These are phyloP conservation scores for Flaveria sonorensis DNA, from an alignment of 129 eudicot genomes.

Conservation along the genomic window DNA sequence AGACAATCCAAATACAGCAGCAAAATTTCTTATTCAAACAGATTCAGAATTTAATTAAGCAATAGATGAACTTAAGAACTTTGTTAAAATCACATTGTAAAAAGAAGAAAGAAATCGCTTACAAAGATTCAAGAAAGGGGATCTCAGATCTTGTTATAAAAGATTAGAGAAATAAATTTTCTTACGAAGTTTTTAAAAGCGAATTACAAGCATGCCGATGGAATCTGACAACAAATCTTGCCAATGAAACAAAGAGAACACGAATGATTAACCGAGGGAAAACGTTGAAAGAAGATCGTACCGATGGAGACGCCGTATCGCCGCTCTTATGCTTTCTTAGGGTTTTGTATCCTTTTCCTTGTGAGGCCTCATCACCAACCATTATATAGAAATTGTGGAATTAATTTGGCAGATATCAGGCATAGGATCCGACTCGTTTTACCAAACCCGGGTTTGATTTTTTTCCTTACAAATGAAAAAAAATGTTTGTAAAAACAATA, in stretches of 20 bases:
- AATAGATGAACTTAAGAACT: conserved; percentile 16
- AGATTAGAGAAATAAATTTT: conserved; percentile 13
- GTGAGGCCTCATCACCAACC: conserved; percentile 20
- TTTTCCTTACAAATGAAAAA: conserved; percentile 14
- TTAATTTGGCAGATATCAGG: conserved; percentile 23
- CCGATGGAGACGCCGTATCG: conserved; percentile 12
- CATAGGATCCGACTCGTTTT: conserved; percentile 19
- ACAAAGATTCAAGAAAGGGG: conserved; percentile 6
- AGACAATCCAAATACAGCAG: conserved; percentile 21
- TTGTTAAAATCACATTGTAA: conserved; percentile 1
- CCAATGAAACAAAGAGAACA: conserved; percentile 5
- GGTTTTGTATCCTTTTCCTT: conserved; percentile 27
- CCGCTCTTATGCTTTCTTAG: conserved; percentile 27
- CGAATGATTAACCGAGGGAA: background rate
- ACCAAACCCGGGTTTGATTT: conserved; percentile 7
- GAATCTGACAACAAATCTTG: conserved; percentile 19
- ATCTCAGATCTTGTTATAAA: background rate
- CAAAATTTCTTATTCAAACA: conserved; percentile 13
- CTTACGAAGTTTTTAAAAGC: conserved; percentile 9
- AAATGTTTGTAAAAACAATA: background rate
- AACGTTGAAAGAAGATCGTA: background rate
- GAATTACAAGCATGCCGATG: background rate
- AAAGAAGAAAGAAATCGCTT: background rate
- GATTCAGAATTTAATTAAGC: conserved; percentile 21
- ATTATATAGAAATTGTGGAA: conserved; percentile 27